Conservation (phyloP, 352 stramenopile genomes). For the Phytophthora vignae region DNA sequence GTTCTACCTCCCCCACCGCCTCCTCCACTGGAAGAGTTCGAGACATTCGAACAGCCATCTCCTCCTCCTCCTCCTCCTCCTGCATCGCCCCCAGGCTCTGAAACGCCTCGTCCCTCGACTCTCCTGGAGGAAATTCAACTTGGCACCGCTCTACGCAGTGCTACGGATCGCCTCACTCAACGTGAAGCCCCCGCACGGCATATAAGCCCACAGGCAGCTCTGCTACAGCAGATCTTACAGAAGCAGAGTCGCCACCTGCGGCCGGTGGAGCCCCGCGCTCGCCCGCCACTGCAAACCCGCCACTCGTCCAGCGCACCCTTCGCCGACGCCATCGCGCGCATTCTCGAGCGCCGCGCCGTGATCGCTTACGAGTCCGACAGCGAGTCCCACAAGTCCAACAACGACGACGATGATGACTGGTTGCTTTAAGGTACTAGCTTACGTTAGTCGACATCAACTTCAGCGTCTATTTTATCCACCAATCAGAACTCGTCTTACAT, state of each 20-base stretch:
- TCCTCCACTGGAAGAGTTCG: slow-evolving; percentile 25
- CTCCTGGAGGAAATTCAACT: slow-evolving; percentile 49
- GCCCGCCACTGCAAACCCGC: slow-evolving; percentile 8
- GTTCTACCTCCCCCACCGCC: slow-evolving; percentile 7
- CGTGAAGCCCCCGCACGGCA: slow-evolving; percentile 11
- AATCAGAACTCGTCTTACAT: background rate
- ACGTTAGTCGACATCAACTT: background rate
- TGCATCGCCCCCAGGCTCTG: background rate
- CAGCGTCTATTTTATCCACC: background rate
- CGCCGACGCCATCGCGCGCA: slow-evolving; percentile 64
- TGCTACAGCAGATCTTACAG: slow-evolving; percentile 66
- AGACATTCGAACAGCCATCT: slow-evolving; percentile 19
- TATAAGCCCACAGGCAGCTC: slow-evolving; percentile 33
- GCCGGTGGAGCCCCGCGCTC: slow-evolving; percentile 33
- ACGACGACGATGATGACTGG: slow-evolving; percentile 45
- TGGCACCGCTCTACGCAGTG: slow-evolving; percentile 33
- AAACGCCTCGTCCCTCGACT: slow-evolving; percentile 6
- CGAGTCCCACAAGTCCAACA: slow-evolving; percentile 26
- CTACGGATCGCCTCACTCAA: background rate
- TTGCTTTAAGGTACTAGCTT: too few relatives aligned
- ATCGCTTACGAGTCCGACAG: slow-evolving; percentile 77
- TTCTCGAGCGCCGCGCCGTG: slow-evolving; percentile 61
- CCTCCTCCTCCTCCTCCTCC: slow-evolving; percentile 21
- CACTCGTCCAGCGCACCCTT: slow-evolving; percentile 41
- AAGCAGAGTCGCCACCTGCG: slow-evolving; percentile 57